These are phyloP conservation scores for Chlamydomonas incerta DNA, from an alignment of 139 green algal species.

Conservation along the genomic window DNA sequence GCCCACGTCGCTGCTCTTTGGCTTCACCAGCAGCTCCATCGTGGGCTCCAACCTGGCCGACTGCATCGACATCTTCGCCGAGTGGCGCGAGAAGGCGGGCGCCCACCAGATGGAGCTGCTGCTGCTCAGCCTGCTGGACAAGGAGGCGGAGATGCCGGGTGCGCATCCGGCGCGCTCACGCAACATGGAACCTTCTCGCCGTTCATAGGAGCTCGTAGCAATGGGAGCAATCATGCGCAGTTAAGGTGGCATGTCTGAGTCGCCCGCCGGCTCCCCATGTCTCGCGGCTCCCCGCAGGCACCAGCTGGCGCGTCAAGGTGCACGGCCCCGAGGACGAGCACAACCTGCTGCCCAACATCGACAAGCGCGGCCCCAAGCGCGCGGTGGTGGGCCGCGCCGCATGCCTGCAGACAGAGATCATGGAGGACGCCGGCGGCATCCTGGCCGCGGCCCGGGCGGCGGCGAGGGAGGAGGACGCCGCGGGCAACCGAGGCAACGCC, in stretches of 20 bases:
- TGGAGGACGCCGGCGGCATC: background rate
- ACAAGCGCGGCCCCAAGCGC: background rate
- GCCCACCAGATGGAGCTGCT: conserved; percentile 39
- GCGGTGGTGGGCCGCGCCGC: background rate
- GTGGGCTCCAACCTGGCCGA: conserved; percentile 37
- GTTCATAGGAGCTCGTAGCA: no score
- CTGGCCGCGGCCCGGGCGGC: background rate
- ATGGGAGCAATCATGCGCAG: no score
- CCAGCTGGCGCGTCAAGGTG: conserved; percentile 26
- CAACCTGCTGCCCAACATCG: conserved; percentile 18
- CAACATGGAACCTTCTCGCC: no score
- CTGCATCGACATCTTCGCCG: conserved; percentile 39
- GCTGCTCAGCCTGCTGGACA: conserved; percentile 47
- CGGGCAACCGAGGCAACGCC: background rate
- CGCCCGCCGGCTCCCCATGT: no score
- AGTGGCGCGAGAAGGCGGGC: conserved; percentile 33
- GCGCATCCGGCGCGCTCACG: background rate
- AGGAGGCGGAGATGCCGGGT: conserved; percentile 46
- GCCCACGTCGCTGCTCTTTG: background rate
- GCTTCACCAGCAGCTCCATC: background rate
- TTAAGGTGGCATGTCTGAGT: background rate
- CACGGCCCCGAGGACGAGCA: background rate
- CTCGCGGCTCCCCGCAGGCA: background rate
- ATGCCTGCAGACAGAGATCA: conserved; percentile 22
- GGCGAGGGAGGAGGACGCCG: background rate